Conservation (phyloP, 2,329 filamentous ascomycete genomes). For the Scytalidium sp. region DNA sequence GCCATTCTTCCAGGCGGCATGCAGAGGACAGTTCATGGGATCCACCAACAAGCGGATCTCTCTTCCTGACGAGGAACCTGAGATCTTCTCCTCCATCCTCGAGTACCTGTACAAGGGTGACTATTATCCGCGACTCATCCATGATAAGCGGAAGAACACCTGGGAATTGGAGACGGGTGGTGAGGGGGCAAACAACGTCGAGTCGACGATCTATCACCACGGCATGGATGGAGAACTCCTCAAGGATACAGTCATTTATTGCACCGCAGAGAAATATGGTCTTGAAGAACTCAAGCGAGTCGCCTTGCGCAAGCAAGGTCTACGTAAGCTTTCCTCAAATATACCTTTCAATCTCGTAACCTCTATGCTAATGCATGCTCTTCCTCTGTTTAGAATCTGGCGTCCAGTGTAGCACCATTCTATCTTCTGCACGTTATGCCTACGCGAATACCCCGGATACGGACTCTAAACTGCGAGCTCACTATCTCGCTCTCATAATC, state of each 20-base stretch:
- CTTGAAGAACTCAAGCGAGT: constrained; percentile 90
- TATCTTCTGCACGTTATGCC: constrained; percentile 90
- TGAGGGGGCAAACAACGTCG: constrained; percentile 57
- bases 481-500: constrained; percentile 97
- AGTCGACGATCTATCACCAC: constrained; percentile 75
- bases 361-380: neutral
- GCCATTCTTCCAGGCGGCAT: constrained; percentile 74
- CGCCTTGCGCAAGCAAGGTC: constrained; percentile 88
- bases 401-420: constrained; percentile 52
- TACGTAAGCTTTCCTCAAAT: constrained; percentile 35
- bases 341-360: neutral
- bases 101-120: constrained; percentile 77
- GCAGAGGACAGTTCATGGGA: constrained; percentile 71
- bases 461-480: constrained; percentile 88
- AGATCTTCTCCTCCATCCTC: constrained; percentile 89
- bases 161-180: constrained; percentile 81
- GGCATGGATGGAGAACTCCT: constrained; percentile 75
- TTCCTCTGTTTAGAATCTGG: constrained; percentile 1
- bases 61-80: constrained; percentile 76
- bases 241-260: constrained; percentile 93
- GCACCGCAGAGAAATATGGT: constrained; percentile 84
- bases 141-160: constrained; percentile 80
- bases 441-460: constrained; percentile 93
- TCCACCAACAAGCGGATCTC: constrained; percentile 74
- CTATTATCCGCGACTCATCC: constrained; percentile 75